phyloP scores from a whole-genome alignment of 116 monocot genomes.

The Zostera marina region DNA sequence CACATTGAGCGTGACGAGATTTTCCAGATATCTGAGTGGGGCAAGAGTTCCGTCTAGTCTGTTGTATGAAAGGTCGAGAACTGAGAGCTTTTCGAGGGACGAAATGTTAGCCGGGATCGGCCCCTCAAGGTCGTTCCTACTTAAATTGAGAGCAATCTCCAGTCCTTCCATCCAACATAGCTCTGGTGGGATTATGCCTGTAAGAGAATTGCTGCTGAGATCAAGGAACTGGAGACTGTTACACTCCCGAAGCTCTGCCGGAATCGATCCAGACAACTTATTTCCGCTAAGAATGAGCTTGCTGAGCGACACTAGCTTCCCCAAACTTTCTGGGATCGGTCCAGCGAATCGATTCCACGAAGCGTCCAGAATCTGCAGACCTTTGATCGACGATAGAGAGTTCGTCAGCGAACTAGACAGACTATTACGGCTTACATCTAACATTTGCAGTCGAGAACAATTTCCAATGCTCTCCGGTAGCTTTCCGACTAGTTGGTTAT shows the following conservation, averaged over 20 bases:
- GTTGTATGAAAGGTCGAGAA: constrained; percentile 75
- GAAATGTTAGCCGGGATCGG: constrained; percentile 47
- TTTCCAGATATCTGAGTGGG: constrained; percentile 49
- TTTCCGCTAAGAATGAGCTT: constrained; percentile 50
- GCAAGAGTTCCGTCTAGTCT: constrained; percentile 38
- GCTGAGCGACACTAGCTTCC: constrained; percentile 39
- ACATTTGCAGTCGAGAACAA: constrained; percentile 71
- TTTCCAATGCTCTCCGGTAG: constrained; percentile 55
- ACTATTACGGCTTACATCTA: constrained; percentile 60
- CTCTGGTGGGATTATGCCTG: constrained; percentile 49
- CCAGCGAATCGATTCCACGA: constrained; percentile 59
- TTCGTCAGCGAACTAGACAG: constrained; percentile 32
- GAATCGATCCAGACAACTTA: constrained; percentile 44
- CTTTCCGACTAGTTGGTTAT: constrained; percentile 46
- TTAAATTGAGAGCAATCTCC: constrained; percentile 71
- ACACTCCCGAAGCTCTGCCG: constrained; percentile 38
- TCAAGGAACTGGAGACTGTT: constrained; percentile 53
- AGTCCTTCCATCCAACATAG: constrained; percentile 58
- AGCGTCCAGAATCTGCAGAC: constrained; percentile 52
- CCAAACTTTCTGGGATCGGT: constrained; percentile 42
- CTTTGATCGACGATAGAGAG: constrained; percentile 23
- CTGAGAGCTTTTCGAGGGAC: constrained; percentile 42
- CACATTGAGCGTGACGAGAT: constrained; percentile 60
- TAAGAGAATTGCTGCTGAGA: constrained; percentile 53
- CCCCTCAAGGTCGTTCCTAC: constrained; percentile 57